Evolutionary conservation across 2,329 filamentous ascomycete genomes (phyloP).

Genomic region (Exophiala calicioides): DNA sequence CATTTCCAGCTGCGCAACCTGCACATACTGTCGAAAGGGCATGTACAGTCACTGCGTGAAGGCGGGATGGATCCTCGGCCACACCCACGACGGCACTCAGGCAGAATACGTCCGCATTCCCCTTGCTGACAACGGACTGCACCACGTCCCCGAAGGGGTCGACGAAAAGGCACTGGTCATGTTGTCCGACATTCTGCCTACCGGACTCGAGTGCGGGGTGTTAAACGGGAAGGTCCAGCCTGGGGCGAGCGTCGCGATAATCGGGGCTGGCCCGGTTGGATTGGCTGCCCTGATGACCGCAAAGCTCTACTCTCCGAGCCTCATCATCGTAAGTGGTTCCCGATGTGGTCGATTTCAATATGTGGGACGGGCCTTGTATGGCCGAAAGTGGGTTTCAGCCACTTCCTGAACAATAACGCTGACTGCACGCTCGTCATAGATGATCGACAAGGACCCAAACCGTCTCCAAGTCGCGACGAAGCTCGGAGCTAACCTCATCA

Average conservation of each 20-base stretch:
- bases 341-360: too few relatives aligned
- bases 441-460: constrained; percentile 53
- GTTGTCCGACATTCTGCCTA: constrained; percentile 59
- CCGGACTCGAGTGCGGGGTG: constrained; percentile 57
- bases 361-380: too few relatives aligned
- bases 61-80: constrained; percentile 58
- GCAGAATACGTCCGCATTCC: constrained; percentile 59
- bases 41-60: constrained; percentile 57
- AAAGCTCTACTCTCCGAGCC: constrained; percentile 55
- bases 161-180: constrained; percentile 50
- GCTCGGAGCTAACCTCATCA: constrained; percentile 51
- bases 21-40: constrained; percentile 52
- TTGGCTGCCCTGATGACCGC: constrained; percentile 58
- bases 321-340: constrained; percentile 55
- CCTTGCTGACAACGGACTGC: constrained; percentile 52
- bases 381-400: too few relatives aligned
- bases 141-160: constrained; percentile 46
- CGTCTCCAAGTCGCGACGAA: constrained; percentile 50
- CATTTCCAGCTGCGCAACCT: constrained; percentile 55
- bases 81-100: constrained; percentile 56
- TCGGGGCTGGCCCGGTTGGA: constrained; percentile 59
- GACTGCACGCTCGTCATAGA: too few relatives aligned
- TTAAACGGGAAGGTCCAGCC: constrained; percentile 55
- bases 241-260: constrained; percentile 54
- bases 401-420: too few relatives aligned